Evolutionary conservation across 2,329 filamentous ascomycete species (phyloP), one percentile per base, ranked within the genome.

Genomic region (Trichoderma sp.): DNA sequence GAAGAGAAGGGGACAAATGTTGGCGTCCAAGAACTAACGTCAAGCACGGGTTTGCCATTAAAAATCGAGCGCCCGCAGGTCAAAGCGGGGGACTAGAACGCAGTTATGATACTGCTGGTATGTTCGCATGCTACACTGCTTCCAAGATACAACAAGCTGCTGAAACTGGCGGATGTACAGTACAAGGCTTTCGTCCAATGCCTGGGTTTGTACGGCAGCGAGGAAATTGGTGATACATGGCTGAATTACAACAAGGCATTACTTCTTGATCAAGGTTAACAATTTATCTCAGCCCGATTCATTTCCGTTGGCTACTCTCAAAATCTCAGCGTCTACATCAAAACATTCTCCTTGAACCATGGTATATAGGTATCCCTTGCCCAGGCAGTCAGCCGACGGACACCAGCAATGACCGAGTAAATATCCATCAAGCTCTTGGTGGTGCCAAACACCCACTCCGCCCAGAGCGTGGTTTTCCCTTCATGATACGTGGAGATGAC

Each of bases 341-440:
- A 34, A 6, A 58, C 8, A 58, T 66, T 55, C 30, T 66, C 63
- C n/a, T 39, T 55, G 15, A 28, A 39, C 20, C 47, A 66, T 15
- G 30, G 47, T 39, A 55, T 5, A 39, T 66, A 66, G 3, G 20
- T 57, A 4, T 66, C 63, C 15, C 47, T 55, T 6, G 7, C 63
- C 63, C 30, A 66, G 28, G 63, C 30, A 8, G 20, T 55, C 15
- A 66, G 15, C 47, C 36, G 47, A 5, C 63, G 30, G 12, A 66
- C 30, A 15, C 63, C 63, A 12, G 47, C 47, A 55, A 66, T 12
- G 12, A 66, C n/a, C 3, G 30, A n/a, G 15, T 66, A 66, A 4
- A 26, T 5, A 59, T 77, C 2, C 3, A 13, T 2, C 59, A 68
- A n/a, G 73, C 77, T 47, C 47, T 30, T 50, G 3, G 47, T 66